phyloP scores from a whole-genome alignment of 352 stramenopile species.

The Pythium folliculosum region DNA sequence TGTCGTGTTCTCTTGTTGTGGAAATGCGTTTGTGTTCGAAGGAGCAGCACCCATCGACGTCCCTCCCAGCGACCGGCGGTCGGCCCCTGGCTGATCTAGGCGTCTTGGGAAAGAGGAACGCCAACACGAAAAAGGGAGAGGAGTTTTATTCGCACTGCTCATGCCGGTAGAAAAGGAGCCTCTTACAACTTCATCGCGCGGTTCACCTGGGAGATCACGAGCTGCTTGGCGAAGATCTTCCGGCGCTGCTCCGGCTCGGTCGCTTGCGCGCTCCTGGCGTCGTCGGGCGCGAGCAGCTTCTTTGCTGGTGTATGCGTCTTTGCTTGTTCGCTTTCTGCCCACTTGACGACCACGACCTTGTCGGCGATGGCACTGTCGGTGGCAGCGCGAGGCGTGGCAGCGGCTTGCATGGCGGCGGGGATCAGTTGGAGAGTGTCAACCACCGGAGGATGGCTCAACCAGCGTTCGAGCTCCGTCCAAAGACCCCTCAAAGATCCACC shows the following conservation, averaged over 20 bases:
- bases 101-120: no score
- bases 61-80: no score
- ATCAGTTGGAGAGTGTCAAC: neutral
- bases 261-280: neutral
- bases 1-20: no score
- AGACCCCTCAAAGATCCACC: neutral
- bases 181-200: neutral
- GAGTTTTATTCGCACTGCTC: neutral
- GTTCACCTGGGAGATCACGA: slow-evolving; percentile 2
- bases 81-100: no score
- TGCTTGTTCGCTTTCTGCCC: neutral
- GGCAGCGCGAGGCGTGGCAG: no score
- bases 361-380: neutral
- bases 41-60: no score
- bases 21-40: no score
- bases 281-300: neutral
- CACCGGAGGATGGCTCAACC: neutral
- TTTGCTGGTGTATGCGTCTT: neutral
- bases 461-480: neutral
- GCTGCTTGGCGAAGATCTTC: neutral
- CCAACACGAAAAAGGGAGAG: neutral
- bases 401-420: neutral
- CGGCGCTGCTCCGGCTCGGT: neutral
- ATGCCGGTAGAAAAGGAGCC: neutral
- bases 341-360: neutral